Base-by-base conservation (phyloP, 2,329 filamentous ascomycete genomes). In the Aureobasidium sp. region DNA sequence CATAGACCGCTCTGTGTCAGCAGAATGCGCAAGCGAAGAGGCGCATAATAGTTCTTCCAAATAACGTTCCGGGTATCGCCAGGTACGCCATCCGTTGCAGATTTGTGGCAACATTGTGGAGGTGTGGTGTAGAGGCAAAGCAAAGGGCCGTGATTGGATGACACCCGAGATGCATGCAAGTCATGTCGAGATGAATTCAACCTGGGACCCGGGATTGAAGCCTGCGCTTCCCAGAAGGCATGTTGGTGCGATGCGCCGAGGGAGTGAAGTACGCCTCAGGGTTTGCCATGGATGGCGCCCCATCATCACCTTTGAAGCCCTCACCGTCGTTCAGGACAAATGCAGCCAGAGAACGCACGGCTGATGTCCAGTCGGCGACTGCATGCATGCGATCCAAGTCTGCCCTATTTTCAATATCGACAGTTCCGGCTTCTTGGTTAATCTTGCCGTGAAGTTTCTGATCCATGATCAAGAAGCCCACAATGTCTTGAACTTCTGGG, bases 391-490 rank as follows among this genome's bases (percentile, higher is more conserved):
- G 88, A 71, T 89, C 87, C 50, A 83, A 82, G 75, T 96, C 91
- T 50, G 83, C 86, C 61, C 82, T 80, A 63, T 86, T 88, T 64
- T 87, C 85, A 64, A 97, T 90, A 75, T 91, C 86, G 26, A 99
- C 86, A 0, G 87, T 89, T 51, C 93, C 91, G 63, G 84, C 83
- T 75, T 91, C 86, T 77, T 97, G 90, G 76, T 99, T 89, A 70
- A 99, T 93, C 74, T 88, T 89, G 65, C 91, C 94, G 56, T 86
- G 82, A 67, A 99, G 86, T 73, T 91, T 90, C 70, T 89, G 87
- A 72, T 96, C 91, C 64, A 97, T 84, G 66, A 99, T 97, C 59
- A 97, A 80, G 76, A 92, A 96, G 52, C 91, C 88, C n/a, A 97
- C 79, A 65, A 99, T 97, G 70, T 99, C 94, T 76, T 95, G 88